Evolutionary conservation across 2,329 filamentous ascomycete genomes (phyloP).

Genomic region (Pseudodiploospora longispora): DNA sequence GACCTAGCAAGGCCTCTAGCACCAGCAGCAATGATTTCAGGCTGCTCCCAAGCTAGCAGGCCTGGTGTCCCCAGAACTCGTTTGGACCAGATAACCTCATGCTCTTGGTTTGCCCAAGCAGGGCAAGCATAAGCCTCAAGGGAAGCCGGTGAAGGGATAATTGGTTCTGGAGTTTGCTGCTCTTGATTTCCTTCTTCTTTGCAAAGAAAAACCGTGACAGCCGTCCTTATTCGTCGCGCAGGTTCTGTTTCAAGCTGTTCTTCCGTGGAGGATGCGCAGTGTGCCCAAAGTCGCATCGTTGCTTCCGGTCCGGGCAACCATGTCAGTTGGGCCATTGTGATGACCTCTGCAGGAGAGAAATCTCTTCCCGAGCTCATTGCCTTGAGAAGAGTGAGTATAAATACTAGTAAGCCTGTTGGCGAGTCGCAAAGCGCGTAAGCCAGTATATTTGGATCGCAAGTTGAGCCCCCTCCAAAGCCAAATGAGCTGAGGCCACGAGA

Average conservation of each 20-base stretch:
- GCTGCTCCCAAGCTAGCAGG: slow-evolving; percentile 40
- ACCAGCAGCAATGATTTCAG: slow-evolving; percentile 36
- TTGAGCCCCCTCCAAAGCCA: slow-evolving; percentile 21
- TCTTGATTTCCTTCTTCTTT: slow-evolving; percentile 15
- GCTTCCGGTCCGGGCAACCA: slow-evolving; percentile 61
- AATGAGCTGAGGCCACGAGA: slow-evolving; percentile 13
- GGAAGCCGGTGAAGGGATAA: background rate
- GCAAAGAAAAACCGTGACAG: slow-evolving; percentile 40
- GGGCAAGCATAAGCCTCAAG: slow-evolving; percentile 33
- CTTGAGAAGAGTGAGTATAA: slow-evolving; percentile 41
- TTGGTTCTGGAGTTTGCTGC: slow-evolving; percentile 8
- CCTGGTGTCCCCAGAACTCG: slow-evolving; percentile 33
- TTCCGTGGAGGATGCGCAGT: slow-evolving; percentile 29
- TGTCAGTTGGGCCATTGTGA: slow-evolving; percentile 53
- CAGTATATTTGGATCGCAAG: slow-evolving; percentile 44
- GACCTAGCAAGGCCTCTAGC: slow-evolving; percentile 32
- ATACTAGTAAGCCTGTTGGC: slow-evolving; percentile 48
- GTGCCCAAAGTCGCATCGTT: slow-evolving; percentile 47
- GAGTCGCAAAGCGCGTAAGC: slow-evolving; percentile 56
- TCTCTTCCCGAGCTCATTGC: slow-evolving; percentile 31
- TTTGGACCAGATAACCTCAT: slow-evolving; percentile 33
- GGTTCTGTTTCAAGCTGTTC: slow-evolving; percentile 13
- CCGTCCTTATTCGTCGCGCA: slow-evolving; percentile 29
- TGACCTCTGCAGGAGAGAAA: slow-evolving; percentile 43
- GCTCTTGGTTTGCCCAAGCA: slow-evolving; percentile 38